Conservation (phyloP, 305 asterid species). For the Fraxinus angustifolia region DNA sequence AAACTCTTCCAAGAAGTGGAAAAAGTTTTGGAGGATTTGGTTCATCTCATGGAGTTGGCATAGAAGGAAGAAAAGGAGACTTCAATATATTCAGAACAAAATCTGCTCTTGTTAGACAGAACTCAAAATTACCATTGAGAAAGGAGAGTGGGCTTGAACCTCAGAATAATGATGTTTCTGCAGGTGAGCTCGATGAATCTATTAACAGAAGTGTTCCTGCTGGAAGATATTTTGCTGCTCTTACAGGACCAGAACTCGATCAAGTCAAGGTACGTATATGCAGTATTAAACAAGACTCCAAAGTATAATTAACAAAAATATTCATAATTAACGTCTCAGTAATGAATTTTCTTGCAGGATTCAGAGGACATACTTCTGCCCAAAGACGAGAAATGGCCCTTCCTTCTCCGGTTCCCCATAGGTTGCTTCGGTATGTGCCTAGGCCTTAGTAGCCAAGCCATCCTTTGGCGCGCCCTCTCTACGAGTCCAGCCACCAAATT, state of each 20-base stretch:
- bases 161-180: slow-evolving; percentile 24
- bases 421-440: slow-evolving; percentile 87
- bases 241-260: slow-evolving; percentile 84
- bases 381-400: slow-evolving; percentile 80
- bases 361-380: slow-evolving; percentile 85
- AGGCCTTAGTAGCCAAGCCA: slow-evolving; percentile 91
- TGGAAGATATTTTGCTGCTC: slow-evolving; percentile 95
- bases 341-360: slow-evolving; percentile 43
- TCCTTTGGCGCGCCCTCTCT: slow-evolving; percentile 67
- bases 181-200: slow-evolving; percentile 34
- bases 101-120: slow-evolving; percentile 56
- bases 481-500: slow-evolving; percentile 59
- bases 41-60: slow-evolving; percentile 24
- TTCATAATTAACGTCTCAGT: neutral
- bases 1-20: slow-evolving; percentile 62
- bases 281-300: neutral
- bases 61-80: slow-evolving; percentile 53
- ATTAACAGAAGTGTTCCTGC: slow-evolving; percentile 73
- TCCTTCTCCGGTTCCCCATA: slow-evolving; percentile 87
- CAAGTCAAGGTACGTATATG: slow-evolving; percentile 68
- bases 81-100: slow-evolving; percentile 64
- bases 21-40: slow-evolving; percentile 74
- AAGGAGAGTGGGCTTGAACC: slow-evolving; percentile 46
- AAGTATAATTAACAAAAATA: neutral
- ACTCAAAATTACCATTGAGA: slow-evolving; percentile 46